Conservation (phyloP, 257 asterid genomes). For the Catharanthus roseus region DNA sequence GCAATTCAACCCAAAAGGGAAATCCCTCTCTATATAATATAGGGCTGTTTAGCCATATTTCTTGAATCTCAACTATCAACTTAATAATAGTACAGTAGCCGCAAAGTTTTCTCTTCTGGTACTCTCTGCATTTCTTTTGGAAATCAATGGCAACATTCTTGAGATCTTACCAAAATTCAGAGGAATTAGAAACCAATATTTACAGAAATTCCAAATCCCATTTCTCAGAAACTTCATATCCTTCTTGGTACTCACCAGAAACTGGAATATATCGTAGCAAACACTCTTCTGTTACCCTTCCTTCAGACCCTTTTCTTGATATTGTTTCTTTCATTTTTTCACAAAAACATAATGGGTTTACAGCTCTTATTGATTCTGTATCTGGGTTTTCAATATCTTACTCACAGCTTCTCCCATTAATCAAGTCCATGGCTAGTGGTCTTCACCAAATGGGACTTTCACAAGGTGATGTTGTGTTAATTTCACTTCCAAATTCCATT, state of each 20-base stretch:
- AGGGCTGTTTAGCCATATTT: neutral
- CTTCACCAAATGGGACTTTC: conserved; percentile 53
- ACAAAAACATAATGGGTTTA: conserved; percentile 40
- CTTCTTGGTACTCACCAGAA: conserved; percentile 53
- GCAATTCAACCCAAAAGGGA: no score
- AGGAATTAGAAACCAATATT: conserved; percentile 12
- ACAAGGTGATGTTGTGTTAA: conserved; percentile 60
- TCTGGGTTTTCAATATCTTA: conserved; percentile 60
- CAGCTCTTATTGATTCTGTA: conserved; percentile 61
- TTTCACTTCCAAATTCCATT: conserved; percentile 63
- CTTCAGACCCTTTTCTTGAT: conserved; percentile 59
- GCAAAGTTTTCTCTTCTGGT: neutral
- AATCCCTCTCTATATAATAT: no score
- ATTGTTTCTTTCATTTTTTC: conserved; percentile 69
- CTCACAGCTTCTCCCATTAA: conserved; percentile 37
- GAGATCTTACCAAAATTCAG: conserved; percentile 22
- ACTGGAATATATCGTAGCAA: conserved; percentile 67
- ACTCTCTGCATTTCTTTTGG: neutral
- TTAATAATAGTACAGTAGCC: neutral
- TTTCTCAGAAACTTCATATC: conserved; percentile 10
- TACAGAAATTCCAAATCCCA: conserved; percentile 8
- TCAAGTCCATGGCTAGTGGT: conserved; percentile 67
- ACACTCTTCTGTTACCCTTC: conserved; percentile 43
- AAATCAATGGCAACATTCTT: conserved; percentile 34
- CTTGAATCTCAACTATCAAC: neutral